Conservation (phyloP, 768 basidiomycete species). For the Coprinopsis strossmayeri region DNA sequence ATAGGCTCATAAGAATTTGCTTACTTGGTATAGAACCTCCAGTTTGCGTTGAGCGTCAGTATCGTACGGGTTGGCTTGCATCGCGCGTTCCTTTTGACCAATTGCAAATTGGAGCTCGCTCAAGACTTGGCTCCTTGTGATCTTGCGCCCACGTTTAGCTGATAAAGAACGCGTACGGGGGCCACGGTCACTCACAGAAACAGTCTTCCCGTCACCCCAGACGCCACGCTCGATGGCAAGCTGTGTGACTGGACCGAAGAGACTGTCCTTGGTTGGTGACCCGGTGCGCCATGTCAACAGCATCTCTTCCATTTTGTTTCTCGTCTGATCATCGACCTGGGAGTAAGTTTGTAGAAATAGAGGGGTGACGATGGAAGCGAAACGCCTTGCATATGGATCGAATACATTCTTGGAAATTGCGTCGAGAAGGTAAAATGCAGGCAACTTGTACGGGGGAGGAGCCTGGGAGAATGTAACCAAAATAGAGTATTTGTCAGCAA, state of each 20-base stretch:
- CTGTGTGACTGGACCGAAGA: slow-evolving; percentile 81
- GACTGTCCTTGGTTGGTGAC: slow-evolving; percentile 68
- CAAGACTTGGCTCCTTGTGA: slow-evolving; percentile 74
- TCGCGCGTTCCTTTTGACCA: slow-evolving; percentile 68
- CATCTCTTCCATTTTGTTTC: slow-evolving; percentile 98
- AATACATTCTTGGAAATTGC: slow-evolving; percentile 97
- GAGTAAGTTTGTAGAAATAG: slow-evolving; percentile 86
- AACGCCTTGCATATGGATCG: slow-evolving; percentile 84
- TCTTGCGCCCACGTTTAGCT: slow-evolving; percentile 34
- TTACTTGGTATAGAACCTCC: slow-evolving; percentile 72
- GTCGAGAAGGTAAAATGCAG: slow-evolving; percentile 91
- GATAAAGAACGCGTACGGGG: background rate
- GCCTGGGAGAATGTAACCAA: slow-evolving; percentile 51
- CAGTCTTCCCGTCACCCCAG: slow-evolving; percentile 57
- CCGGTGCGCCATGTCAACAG: slow-evolving; percentile 91
- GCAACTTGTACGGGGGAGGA: slow-evolving; percentile 83
- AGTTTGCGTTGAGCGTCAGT: slow-evolving; percentile 62
- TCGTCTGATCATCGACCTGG: slow-evolving; percentile 76
- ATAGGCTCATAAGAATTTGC: slow-evolving; percentile 17
- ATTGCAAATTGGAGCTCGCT: slow-evolving; percentile 79
- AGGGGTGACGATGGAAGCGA: slow-evolving; percentile 74
- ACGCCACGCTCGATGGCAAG: slow-evolving; percentile 78
- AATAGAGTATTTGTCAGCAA: slow-evolving; percentile 66
- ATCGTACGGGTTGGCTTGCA: slow-evolving; percentile 75
- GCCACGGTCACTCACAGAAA: slow-evolving; percentile 8